Evolutionary conservation across 106 monocot species (phyloP).

Genomic region (Hemerocallis citrina): DNA sequence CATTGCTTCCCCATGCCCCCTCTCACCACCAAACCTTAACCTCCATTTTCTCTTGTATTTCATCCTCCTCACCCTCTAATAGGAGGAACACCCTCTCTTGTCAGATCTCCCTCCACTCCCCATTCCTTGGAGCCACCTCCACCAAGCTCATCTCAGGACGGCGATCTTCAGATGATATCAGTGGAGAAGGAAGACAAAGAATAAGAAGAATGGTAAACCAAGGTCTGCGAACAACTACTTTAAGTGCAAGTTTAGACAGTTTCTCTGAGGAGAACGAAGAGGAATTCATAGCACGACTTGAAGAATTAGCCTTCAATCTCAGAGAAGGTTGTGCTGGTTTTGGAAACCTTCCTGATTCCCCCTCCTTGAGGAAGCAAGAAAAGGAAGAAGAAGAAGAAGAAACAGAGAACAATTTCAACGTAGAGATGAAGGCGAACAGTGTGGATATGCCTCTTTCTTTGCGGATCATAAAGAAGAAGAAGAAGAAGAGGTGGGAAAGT

Average conservation of each 20-base stretch:
- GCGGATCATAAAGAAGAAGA: slow-evolving; percentile 47
- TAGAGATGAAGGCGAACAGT: slow-evolving; percentile 35
- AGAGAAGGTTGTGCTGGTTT: not conserved
- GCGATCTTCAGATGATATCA: not conserved
- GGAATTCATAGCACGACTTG: slow-evolving; percentile 25
- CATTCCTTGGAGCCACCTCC: not conserved
- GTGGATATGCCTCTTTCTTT: slow-evolving; percentile 36
- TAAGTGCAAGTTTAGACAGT: not conserved
- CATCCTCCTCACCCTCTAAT: not conserved
- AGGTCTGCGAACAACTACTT: too few species aligned
- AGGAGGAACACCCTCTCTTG: not conserved
- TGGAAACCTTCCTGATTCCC: not conserved
- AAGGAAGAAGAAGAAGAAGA: slow-evolving; percentile 3
- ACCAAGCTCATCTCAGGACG: not conserved
- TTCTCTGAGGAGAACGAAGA: slow-evolving; percentile 24
- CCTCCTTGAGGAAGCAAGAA: too few species aligned
- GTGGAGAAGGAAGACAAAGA: not conserved
- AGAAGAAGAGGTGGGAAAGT: slow-evolving; percentile 25
- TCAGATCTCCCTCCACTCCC: not conserved
- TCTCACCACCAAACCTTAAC: not conserved
- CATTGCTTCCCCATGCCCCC: too few species aligned
- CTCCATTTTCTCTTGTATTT: not conserved
- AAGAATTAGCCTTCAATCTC: slow-evolving; percentile 18
- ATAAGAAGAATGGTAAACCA: not conserved
- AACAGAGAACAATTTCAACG: slow-evolving; percentile 10